Evolutionary conservation across 2,329 filamentous ascomycete species (phyloP).

Genomic region (Beauveria caledonica): DNA sequence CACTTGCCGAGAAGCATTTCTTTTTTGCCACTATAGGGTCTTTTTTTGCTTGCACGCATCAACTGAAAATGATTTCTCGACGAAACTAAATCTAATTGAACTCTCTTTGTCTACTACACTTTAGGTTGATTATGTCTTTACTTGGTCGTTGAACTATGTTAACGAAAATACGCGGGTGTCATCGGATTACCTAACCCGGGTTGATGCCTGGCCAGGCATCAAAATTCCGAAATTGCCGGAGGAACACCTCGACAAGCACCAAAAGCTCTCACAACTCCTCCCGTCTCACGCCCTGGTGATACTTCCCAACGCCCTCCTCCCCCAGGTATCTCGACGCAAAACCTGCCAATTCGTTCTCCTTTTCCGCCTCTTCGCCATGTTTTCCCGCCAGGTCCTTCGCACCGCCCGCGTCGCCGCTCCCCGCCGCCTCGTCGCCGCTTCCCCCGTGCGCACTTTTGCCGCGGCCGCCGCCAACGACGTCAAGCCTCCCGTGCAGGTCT

Average conservation of each 20-base stretch:
- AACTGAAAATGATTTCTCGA: not conserved
- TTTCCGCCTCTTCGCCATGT: slow-evolving; percentile 33
- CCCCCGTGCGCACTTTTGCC: slow-evolving; percentile 68
- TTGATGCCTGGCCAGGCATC: slow-evolving; percentile 37
- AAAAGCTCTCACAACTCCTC: slow-evolving; percentile 19
- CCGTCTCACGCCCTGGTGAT: not conserved
- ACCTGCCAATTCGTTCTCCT: slow-evolving; percentile 14
- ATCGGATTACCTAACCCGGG: slow-evolving; percentile 14
- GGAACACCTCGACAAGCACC: slow-evolving; percentile 26
- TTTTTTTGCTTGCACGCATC: not conserved
- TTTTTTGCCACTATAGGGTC: not conserved
- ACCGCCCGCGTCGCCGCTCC: slow-evolving; percentile 50
- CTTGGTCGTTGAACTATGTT: not conserved
- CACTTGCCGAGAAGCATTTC: not conserved
- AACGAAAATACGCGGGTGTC: slow-evolving; percentile 9
- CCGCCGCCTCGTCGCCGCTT: slow-evolving; percentile 43
- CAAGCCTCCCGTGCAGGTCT: slow-evolving; percentile 85
- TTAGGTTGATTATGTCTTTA: not conserved
- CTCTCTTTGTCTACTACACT: not conserved
- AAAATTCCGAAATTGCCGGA: slow-evolving; percentile 34
- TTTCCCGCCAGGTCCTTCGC: slow-evolving; percentile 53
- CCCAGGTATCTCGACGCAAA: slow-evolving; percentile 18
- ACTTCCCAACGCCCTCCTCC: not conserved
- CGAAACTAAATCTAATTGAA: not conserved
- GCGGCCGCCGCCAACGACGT: slow-evolving; percentile 59